Evolutionary conservation across 352 stramenopile genomes (phyloP), one percentile per base, ranked within the genome.

Genomic region (Phytophthora tentaculata): DNA sequence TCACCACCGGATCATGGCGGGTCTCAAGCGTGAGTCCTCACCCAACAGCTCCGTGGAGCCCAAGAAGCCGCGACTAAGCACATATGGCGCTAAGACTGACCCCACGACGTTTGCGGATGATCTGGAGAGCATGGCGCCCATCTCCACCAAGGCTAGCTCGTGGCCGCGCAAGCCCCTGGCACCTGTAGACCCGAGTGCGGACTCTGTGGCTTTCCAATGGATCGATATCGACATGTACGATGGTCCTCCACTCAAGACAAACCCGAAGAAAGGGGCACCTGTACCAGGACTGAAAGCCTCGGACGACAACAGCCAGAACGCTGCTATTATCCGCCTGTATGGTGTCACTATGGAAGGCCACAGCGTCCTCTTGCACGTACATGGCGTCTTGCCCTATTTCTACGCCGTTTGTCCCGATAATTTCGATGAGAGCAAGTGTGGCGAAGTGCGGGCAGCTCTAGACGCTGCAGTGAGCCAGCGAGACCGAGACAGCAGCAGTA

Each of bases 141-240:
- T 91, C 26, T 74, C 80, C 12, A 90, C 81, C 8, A 79, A 88
- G 52, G 84, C 84, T 60, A 89, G 69, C 37, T 67, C 84, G 57
- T 93, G 84, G 86, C 81, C 77, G 41, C 84, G 86, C 35, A 81
- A 77, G 51, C 60, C 77, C 6, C 48, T 91, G 53, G 49, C 32
- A 14, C 54, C 69, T 13, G 28, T 88, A 23, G 69, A 92, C 47
- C 72, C 83, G 10, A 29, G 23, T 10, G 44, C 55, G 44, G 74
- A 86, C 50, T 63, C 71, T 13, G 52, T 94, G 39, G 69, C 81
- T 6, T 94, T 99, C 61, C 97, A 99, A 80, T 99, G 97, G 97
- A 92, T 99, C 51, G 97, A 99, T 71, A 98, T 99, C 58, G 97
- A 99, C 79, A 98, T 99, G 90, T 98, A 98, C 51, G 84, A 96